Evolutionary conservation across 129 eudicot species (phyloP).

Genomic region (carrot (Daucus carota)): DH1_v3.0 NC_030381.2:4492001-4492500

Average conservation of each 20-base stretch:
- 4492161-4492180: conserved; percentile 31
- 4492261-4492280: conserved; percentile 23
- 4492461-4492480: conserved; percentile 41
- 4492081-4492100: conserved; percentile 40
- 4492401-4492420: conserved; percentile 21
- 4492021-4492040: not conserved
- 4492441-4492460: conserved; percentile 93
- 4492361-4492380: conserved; percentile 26
- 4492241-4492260: not conserved
- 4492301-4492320: conserved; percentile 52
- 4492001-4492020: not conserved
- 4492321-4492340: conserved; percentile 36
- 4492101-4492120: conserved; percentile 43
- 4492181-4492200: conserved; percentile 28
- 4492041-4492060: not conserved
- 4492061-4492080: conserved; percentile 13
- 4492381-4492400: conserved; percentile 28
- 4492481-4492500: not conserved
- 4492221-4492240: conserved; percentile 6
- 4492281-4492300: conserved; percentile 63
- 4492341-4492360: conserved; percentile 35
- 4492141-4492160: conserved; percentile 23
- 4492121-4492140: conserved; percentile 29
- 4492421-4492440: conserved; percentile 55
- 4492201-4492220: conserved; percentile 21